phyloP scores from a whole-genome alignment of 768 basidiomycete species.

The Gymnopilus dilepis region DNA sequence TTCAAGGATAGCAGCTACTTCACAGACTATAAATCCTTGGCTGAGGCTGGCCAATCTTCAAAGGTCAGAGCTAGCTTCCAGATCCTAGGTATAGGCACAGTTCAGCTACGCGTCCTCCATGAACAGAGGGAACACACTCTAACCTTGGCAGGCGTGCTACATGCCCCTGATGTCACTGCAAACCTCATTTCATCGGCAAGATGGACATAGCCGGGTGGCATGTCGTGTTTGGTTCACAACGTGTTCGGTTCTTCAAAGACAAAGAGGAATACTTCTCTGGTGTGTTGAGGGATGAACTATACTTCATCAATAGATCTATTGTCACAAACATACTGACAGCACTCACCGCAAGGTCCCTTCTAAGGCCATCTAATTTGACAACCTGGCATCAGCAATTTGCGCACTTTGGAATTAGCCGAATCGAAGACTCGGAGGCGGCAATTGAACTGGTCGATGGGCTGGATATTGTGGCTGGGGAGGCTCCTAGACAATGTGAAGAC shows the following conservation, averaged over 20 bases:
- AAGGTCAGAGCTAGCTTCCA: constrained; percentile 9
- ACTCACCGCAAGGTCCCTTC: constrained; percentile 5
- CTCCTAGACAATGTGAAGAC: constrained; percentile 14
- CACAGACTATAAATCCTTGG: neutral
- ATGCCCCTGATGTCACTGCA: constrained; percentile 14
- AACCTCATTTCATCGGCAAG: constrained; percentile 16
- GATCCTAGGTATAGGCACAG: constrained; percentile 12
- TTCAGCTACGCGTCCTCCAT: constrained; percentile 6
- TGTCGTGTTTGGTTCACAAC: constrained; percentile 2
- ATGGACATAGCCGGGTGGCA: constrained; percentile 10
- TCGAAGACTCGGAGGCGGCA: neutral
- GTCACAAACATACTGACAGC: neutral
- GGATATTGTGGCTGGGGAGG: neutral
- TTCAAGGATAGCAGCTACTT: constrained; percentile 2
- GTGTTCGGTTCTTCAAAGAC: constrained; percentile 6
- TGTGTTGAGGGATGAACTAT: constrained; percentile 5
- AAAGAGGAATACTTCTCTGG: neutral
- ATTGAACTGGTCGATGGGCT: constrained; percentile 5
- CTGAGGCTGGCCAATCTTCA: constrained; percentile 9
- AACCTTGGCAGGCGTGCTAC: constrained; percentile 8
- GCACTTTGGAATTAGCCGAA: constrained; percentile 6
- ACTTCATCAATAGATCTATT: constrained; percentile 3
- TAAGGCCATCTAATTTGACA: neutral
- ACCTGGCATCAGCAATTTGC: constrained; percentile 10
- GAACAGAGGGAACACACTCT: constrained; percentile 10